Conservation (phyloP, 208 protist genomes). For the Lotmaria passim region DNA sequence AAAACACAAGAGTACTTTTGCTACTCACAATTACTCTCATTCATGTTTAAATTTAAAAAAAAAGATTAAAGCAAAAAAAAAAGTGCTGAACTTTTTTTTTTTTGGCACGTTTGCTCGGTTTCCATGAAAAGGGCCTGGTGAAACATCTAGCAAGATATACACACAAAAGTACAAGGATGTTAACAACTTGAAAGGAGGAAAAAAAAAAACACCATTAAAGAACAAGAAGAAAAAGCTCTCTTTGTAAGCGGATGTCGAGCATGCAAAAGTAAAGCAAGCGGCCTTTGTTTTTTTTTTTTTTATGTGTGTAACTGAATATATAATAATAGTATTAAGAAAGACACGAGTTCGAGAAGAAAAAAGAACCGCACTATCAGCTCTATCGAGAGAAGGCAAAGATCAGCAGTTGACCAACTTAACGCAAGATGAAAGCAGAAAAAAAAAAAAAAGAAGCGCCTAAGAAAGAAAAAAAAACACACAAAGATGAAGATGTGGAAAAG, state of each 20-base stretch:
- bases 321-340: too few species aligned
- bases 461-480: constrained; percentile 15
- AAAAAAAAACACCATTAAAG: neutral
- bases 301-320: too few species aligned
- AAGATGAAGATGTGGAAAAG: too few species aligned
- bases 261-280: neutral
- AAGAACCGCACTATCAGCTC: too few species aligned
- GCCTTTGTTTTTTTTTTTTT: neutral
- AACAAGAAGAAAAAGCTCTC: neutral
- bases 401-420: neutral
- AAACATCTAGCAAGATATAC: neutral
- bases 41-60: too few species aligned
- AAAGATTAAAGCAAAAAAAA: constrained; percentile 6
- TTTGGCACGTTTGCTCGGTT: neutral
- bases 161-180: neutral
- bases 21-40: too few species aligned
- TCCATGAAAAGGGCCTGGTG: neutral
- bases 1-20: too few species aligned
- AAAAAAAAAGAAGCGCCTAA: constrained; percentile 9
- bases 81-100: too few species aligned
- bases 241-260: too few species aligned
- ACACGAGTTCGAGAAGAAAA: too few species aligned
- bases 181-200: neutral
- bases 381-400: too few species aligned
- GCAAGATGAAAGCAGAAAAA: constrained; percentile 9